A percentile compares a stretch with the other conserved stretches of the same genome.
These are phyloP conservation scores for Daedaleopsis sinensis DNA, from an alignment of 768 basidiomycete genomes.

Conservation along the genomic window DNA sequence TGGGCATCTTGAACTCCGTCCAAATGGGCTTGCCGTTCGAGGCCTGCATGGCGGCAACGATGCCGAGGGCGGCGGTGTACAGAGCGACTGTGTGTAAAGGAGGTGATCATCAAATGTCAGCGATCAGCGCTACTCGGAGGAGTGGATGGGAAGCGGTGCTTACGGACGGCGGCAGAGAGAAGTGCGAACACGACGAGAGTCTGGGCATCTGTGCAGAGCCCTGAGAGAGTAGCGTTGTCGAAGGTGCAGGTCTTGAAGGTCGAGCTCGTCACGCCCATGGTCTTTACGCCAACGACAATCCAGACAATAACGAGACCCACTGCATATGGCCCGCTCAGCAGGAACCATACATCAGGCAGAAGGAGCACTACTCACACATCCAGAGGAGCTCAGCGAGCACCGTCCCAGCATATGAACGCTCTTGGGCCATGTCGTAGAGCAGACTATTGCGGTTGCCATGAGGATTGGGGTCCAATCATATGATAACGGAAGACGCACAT, in stretches of 20 bases:
- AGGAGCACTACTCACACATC: neutral
- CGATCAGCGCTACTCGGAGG: neutral
- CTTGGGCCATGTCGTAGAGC: slow-evolving; percentile 5
- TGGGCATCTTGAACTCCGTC: neutral
- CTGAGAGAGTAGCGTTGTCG: neutral
- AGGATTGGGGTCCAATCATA: no score
- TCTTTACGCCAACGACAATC: neutral
- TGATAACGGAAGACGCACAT: neutral
- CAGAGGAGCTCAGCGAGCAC: neutral
- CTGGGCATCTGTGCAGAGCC: neutral
- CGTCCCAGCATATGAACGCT: neutral
- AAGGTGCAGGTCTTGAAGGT: neutral
- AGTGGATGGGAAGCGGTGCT: neutral
- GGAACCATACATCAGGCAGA: neutral
- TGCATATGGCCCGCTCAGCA: neutral
- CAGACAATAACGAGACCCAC: neutral
- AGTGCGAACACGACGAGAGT: neutral
- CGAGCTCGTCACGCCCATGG: neutral
- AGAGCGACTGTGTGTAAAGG: neutral
- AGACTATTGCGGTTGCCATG: neutral
- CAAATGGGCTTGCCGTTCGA: slow-evolving; percentile 5
- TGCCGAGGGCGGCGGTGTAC: neutral
- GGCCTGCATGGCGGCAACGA: neutral
- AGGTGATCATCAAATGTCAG: neutral
- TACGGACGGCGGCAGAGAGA: neutral